Evolutionary conservation across 1,284 basidiomycete species (phyloP).

Genomic region (Flammula alnicola): DNA sequence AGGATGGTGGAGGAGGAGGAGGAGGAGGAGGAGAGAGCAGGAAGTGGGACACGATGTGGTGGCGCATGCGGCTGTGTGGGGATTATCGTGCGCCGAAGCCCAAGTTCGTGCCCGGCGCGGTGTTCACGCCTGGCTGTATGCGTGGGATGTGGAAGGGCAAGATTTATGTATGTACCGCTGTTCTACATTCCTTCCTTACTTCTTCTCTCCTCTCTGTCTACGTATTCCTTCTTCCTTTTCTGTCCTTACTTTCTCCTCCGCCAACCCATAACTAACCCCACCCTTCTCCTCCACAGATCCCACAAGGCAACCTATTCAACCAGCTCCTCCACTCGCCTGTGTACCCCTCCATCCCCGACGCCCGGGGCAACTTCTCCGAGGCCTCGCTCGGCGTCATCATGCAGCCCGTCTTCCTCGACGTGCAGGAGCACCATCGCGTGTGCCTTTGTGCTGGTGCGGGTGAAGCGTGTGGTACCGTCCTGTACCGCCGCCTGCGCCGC

Average conservation of each 20-base stretch:
- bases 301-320: conserved; percentile 16
- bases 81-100: conserved; percentile 35
- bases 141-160: conserved; percentile 27
- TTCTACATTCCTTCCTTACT: conserved; percentile 3
- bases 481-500: conserved; percentile 10
- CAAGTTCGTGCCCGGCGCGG: conserved; percentile 44
- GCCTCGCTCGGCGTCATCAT: conserved; percentile 18
- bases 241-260: conserved; percentile 1
- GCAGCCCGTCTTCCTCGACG: conserved; percentile 24
- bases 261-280: neutral
- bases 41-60: conserved; percentile 65
- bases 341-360: conserved; percentile 18
- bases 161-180: conserved; percentile 23
- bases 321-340: conserved; percentile 15
- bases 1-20: neutral
- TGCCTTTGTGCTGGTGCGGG: conserved; percentile 17
- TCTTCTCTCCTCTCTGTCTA: neutral
- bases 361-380: conserved; percentile 16
- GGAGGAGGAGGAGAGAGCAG: conserved; percentile 19
- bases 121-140: conserved; percentile 46
- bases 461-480: conserved; percentile 14
- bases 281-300: conserved; percentile 20
- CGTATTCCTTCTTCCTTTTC: neutral
- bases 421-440: conserved; percentile 22
- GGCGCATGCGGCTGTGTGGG: conserved; percentile 54